These are phyloP conservation scores for Melanogaster broomeanus DNA, from an alignment of 768 basidiomycete species.

Conservation along the genomic window DNA sequence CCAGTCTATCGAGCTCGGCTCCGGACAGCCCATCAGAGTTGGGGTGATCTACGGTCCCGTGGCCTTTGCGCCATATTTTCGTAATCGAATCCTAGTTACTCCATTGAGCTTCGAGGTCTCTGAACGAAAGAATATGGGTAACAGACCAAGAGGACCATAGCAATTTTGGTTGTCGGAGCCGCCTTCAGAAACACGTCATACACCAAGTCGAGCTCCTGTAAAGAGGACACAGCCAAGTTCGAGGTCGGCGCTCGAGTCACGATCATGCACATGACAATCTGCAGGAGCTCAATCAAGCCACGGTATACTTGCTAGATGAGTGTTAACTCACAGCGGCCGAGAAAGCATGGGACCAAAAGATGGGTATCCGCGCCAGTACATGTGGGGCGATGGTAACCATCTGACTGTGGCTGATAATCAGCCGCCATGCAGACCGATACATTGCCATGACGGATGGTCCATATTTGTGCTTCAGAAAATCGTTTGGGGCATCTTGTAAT, in stretches of 20 bases:
- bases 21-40: constrained; percentile 33
- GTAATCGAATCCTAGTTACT: constrained; percentile 40
- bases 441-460: constrained; percentile 70
- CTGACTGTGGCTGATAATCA: constrained; percentile 52
- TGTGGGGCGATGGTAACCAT: constrained; percentile 43
- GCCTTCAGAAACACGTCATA: constrained; percentile 48
- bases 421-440: constrained; percentile 71
- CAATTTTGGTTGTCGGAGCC: constrained; percentile 45
- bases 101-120: not conserved
- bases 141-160: constrained; percentile 46
- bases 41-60: constrained; percentile 38
- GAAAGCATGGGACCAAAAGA: constrained; percentile 68
- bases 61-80: constrained; percentile 45
- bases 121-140: not conserved
- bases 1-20: constrained; percentile 55
- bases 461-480: constrained; percentile 62
- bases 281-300: not conserved
- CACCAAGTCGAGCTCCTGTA: constrained; percentile 49
- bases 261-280: constrained; percentile 64
- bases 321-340: constrained; percentile 57
- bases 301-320: not conserved
- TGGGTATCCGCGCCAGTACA: constrained; percentile 44
- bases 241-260: constrained; percentile 51
- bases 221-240: constrained; percentile 46
- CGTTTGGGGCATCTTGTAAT: constrained; percentile 56